Base-by-base conservation (phyloP, 148 eudicot genomes). In the Nepenthes gracilis region DNA sequence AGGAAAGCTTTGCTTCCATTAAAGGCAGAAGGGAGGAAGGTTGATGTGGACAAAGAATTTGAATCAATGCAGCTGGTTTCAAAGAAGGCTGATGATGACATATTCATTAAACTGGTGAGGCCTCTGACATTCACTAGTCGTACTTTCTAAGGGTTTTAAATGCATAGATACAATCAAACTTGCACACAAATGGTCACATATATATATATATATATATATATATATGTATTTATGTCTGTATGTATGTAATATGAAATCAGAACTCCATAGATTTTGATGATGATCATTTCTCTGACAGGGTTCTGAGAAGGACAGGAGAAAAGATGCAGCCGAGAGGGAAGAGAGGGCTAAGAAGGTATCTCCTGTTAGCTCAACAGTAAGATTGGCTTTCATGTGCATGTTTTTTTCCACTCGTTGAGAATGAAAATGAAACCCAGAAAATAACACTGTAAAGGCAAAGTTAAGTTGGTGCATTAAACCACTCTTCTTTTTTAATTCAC, bases 21-120 rank as follows among this genome's bases (percentile, higher is more conserved):
- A 55, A 90, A 82, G 66, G 67, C 75, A 32, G 86, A 80, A 70
- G 94, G 84, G 62, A 86, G 97, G 81, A 90, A 84, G 72, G 86
- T 89, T 35, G 72, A 72, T 56, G 47, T 73, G 40, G 53, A 49
- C 53, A 87, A 84, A 70, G 94, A 71, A 12, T 74, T 89, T 54
- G 76, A 72, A 63, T 75, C 82, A 5, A 90, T 86, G 95, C 86
- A 86, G 57, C 55, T 73, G 66, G 81, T 87, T 47, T 67, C 87
- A 56, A 87, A 79, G 73, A 87, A 82, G 76, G 64, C 57, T 15
- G 72, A 72, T 32, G 83, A 82, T 58, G 88, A 82, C 6, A 71
- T 85, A 40, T 88, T 80, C 71, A 64, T 85, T 36, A 88, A 83
- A 64, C 67, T 88, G 91, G 96, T 88, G 64, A 71, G 55, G 45